Evolutionary conservation across 2,329 filamentous ascomycete genomes (phyloP), one percentile per base, ranked within the genome.

Genomic region (Meredithiella fracta): DNA sequence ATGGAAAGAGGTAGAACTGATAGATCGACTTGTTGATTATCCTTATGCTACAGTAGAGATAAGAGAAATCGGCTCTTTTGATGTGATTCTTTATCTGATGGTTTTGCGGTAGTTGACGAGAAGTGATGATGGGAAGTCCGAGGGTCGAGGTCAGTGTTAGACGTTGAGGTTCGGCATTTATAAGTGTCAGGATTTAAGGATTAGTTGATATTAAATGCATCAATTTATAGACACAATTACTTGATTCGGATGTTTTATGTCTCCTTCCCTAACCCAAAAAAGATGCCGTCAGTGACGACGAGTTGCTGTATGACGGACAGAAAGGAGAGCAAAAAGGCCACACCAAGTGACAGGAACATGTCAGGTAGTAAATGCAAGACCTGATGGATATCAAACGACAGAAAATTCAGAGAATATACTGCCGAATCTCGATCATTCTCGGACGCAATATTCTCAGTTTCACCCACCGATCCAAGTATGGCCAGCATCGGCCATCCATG

Each of bases 401-500:
- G 11, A 34, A 11, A 5, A 11, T 34, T 11, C 5, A 5, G 4
- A 7, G n/a, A 42, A 5, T 7, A 42, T 15, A 7, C 38, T 42
- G n/a, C 38, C n/a, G 17, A 42, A 11, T 11, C 5, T 34, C 29
- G 29, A 34, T 34, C 11, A 34, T 34, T 34, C 29, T 34, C 5
- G 11, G 29, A 5, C 11, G 29, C 5, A 34, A 34, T 34, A 34
- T 34, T 34, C 29, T 11, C 11, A 5, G 29, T 11, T 34, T 5
- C 11, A 34, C 29, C 29, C 29, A 34, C 29, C 5, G 5, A 34
- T 34, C 29, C 5, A 34, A 11, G 11, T 34, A 34, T 14, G 29
- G 42, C 56, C 56, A 52, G 53, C 49, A 44, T 51, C 38, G 49
- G 49, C 54, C 37, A 56, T 47, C 11, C n/a, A 34, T 34, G 53